phyloP scores from a whole-genome alignment of 768 basidiomycete species.

The Cyclocybe cylindracea region DNA sequence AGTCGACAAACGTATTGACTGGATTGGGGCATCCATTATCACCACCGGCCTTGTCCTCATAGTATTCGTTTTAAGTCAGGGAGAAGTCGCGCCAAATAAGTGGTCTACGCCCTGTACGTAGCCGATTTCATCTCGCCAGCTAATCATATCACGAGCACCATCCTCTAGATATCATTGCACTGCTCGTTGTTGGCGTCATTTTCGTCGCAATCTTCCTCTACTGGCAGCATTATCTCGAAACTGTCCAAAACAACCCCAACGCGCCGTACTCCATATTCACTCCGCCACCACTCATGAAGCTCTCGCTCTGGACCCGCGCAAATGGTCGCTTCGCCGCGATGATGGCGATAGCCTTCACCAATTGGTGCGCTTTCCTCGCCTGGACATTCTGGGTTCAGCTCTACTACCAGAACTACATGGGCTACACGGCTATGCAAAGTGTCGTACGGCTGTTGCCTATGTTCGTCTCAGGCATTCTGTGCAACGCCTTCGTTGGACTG shows the following conservation, averaged over 20 bases:
- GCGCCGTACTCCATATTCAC: conserved; percentile 24
- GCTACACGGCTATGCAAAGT: conserved; percentile 54
- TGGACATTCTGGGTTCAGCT: conserved; percentile 53
- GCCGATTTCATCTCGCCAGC: neutral
- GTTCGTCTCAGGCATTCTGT: conserved; percentile 62
- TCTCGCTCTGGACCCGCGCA: conserved; percentile 63
- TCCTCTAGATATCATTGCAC: conserved; percentile 65
- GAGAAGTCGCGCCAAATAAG: conserved; percentile 52
- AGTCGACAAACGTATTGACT: conserved; percentile 60
- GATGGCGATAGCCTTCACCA: conserved; percentile 62
- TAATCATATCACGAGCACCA: neutral
- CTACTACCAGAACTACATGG: conserved; percentile 70
- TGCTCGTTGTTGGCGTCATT: conserved; percentile 62
- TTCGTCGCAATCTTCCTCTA: conserved; percentile 55
- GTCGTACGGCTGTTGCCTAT: conserved; percentile 73
- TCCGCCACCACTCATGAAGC: conserved; percentile 67
- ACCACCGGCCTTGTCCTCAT: conserved; percentile 70
- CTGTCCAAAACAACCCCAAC: conserved; percentile 23
- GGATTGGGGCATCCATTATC: conserved; percentile 68
- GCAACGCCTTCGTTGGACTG: conserved; percentile 66
- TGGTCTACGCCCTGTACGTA: conserved; percentile 53
- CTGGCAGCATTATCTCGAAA: conserved; percentile 70
- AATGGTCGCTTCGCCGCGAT: conserved; percentile 63
- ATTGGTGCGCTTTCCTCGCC: conserved; percentile 57
- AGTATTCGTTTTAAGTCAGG: conserved; percentile 74